These are phyloP conservation scores for Penicillium verrucosum DNA, from an alignment of 2,329 filamentous ascomycete species.

Conservation along the genomic window DNA sequence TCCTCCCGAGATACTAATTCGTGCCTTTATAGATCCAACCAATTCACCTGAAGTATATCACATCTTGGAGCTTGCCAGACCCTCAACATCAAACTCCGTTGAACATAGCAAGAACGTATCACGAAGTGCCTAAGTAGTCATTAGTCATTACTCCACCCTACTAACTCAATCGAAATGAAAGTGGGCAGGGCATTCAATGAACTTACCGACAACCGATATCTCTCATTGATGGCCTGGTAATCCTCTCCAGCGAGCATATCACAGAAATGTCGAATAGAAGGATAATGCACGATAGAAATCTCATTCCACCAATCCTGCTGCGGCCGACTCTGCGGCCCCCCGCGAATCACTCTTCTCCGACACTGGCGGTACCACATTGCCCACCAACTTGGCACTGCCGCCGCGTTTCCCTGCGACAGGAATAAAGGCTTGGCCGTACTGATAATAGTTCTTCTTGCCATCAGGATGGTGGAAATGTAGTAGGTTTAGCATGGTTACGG, in stretches of 20 bases:
- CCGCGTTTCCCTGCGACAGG: constrained; percentile 53
- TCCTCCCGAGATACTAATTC: no score
- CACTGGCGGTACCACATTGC: constrained; percentile 48
- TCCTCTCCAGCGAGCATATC: constrained; percentile 59
- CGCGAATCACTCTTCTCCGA: constrained; percentile 23
- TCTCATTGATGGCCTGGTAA: constrained; percentile 58
- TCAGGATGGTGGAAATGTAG: constrained; percentile 53
- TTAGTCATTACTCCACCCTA: constrained; percentile 4
- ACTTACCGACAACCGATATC: constrained; percentile 47
- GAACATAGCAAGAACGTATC: constrained; percentile 56
- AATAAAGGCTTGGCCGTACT: constrained; percentile 51
- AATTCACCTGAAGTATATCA: constrained; percentile 11
- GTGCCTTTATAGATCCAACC: no score
- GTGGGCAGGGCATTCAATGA: background rate
- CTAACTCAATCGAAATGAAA: background rate
- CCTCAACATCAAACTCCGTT: constrained; percentile 47
- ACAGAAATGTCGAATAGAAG: constrained; percentile 59
- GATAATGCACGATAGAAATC: constrained; percentile 63
- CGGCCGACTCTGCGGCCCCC: constrained; percentile 19
- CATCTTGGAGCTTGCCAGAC: constrained; percentile 24
- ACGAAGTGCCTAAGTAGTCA: constrained; percentile 39
- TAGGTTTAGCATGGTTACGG: constrained; percentile 63
- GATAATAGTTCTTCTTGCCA: constrained; percentile 53
- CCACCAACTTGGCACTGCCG: constrained; percentile 60
- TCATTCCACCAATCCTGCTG: constrained; percentile 55